These are phyloP conservation scores for Cladorrhinum sp. DNA, from an alignment of 2,329 filamentous ascomycete species.

Conservation along the genomic window DNA sequence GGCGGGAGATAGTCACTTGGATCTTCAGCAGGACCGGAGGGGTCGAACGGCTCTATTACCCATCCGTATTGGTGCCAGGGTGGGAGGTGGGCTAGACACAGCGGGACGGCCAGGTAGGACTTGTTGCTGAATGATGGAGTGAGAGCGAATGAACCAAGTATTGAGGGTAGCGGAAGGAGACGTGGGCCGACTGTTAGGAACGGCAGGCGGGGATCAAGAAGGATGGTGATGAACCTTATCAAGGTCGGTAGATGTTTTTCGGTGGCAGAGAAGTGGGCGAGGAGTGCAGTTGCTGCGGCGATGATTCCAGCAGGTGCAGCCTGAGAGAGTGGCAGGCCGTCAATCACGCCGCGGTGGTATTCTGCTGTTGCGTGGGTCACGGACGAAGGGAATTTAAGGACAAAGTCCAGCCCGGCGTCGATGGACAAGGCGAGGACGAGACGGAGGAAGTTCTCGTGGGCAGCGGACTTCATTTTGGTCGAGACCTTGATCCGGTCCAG, in stretches of 20 bases:
- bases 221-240: slow-evolving; percentile 8
- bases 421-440: slow-evolving; percentile 6
- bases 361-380: slow-evolving; percentile 1
- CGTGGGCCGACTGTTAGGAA: slow-evolving; percentile 19
- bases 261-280: slow-evolving; percentile 1
- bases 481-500: not conserved
- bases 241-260: not conserved
- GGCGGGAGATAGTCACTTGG: slow-evolving; percentile 10
- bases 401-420: slow-evolving; percentile 13
- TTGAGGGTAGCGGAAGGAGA: slow-evolving; percentile 8
- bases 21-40: slow-evolving; percentile 1
- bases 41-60: slow-evolving; percentile 26
- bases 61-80: slow-evolving; percentile 21
- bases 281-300: not conserved
- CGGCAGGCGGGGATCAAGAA: slow-evolving; percentile 18
- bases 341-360: slow-evolving; percentile 1
- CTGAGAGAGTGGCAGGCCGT: not conserved
- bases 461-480: not conserved
- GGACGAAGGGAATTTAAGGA: slow-evolving; percentile 11
- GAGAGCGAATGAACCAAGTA: slow-evolving; percentile 8
- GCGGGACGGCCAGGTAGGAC: slow-evolving; percentile 21
- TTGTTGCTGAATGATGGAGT: slow-evolving; percentile 16
- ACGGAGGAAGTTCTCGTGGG: not conserved
- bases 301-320: not conserved
- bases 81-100: slow-evolving; percentile 17